A percentile compares a stretch with the other conserved stretches of the same genome.
These are phyloP conservation scores for Mollisiaceae sp. DNA, from an alignment of 2,329 filamentous ascomycete genomes.

Conservation along the genomic window DNA sequence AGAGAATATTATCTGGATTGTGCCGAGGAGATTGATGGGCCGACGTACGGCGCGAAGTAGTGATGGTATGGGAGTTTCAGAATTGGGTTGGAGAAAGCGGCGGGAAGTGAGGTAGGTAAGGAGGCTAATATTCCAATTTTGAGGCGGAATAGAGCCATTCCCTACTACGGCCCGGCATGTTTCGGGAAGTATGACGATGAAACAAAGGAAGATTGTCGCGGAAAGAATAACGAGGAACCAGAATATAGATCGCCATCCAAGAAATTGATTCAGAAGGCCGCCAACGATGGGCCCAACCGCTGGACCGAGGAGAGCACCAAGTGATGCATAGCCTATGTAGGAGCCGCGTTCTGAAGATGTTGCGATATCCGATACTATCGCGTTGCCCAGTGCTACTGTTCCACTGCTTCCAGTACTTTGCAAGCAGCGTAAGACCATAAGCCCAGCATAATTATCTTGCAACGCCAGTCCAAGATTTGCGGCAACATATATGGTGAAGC, in stretches of 20 bases:
- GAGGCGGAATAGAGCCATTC: constrained; percentile 55
- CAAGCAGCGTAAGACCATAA: constrained; percentile 49
- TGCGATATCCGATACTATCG: neutral
- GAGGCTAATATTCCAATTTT: constrained; percentile 5
- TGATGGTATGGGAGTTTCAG: constrained; percentile 45
- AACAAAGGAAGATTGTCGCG: constrained; percentile 16
- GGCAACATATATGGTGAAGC: constrained; percentile 57
- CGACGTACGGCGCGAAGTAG: constrained; percentile 42
- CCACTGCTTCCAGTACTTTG: constrained; percentile 62
- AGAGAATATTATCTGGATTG: constrained; percentile 43
- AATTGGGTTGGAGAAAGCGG: constrained; percentile 59
- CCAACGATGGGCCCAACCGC: constrained; percentile 33
- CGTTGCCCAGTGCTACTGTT: constrained; percentile 58
- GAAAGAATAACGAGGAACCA: constrained; percentile 48
- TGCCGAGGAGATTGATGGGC: neutral
- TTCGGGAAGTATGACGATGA: constrained; percentile 31
- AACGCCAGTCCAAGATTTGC: constrained; percentile 61
- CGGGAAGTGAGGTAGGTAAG: constrained; percentile 29
- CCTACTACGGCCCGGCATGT: constrained; percentile 32
- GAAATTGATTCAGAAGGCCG: constrained; percentile 31
- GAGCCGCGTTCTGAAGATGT: constrained; percentile 60
- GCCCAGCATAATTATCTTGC: constrained; percentile 53
- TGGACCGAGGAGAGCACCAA: constrained; percentile 36
- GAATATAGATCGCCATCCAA: constrained; percentile 51
- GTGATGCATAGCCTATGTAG: constrained; percentile 68